Percentiles rank a stretch among this genome's conserved stretches.
Evolutionary conservation across 805 yeast genomes (phyloP).

Genomic region (Wickerhamomyces tratensis): DNA sequence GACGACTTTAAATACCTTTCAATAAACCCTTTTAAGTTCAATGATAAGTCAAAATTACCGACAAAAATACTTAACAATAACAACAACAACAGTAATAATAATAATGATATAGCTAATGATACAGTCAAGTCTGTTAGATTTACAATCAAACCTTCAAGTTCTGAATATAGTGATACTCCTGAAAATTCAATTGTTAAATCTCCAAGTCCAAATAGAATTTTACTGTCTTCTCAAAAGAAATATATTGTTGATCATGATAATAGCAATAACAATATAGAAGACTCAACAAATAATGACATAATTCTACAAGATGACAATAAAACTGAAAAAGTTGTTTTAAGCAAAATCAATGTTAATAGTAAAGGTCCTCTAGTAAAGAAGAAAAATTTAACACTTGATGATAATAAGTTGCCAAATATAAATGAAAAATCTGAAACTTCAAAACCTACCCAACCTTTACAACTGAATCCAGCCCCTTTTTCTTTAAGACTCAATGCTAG

Average conservation of each 20-base stretch:
- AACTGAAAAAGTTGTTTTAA: background rate
- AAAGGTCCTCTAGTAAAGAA: too few relatives aligned
- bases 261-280: background rate
- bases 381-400: too few relatives aligned
- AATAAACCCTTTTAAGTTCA: background rate
- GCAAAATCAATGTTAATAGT: background rate
- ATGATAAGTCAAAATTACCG: background rate
- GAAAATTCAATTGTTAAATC: slow-evolving; percentile 5
- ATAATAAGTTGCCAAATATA: too few relatives aligned
- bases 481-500: background rate
- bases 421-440: too few relatives aligned
- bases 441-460: too few relatives aligned
- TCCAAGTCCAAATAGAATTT: background rate
- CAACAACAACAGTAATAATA: background rate
- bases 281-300: background rate
- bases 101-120: background rate
- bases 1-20: background rate
- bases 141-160: slow-evolving; percentile 10
- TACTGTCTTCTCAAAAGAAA: background rate
- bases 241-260: too few relatives aligned
- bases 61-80: too few relatives aligned
- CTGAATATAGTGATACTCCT: slow-evolving; percentile 15
- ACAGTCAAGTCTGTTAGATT: slow-evolving; percentile 1
- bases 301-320: too few relatives aligned
- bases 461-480: background rate